Conservation (phyloP, 2,329 filamentous ascomycete species). For the Chaetothyriales sp. region DNA sequence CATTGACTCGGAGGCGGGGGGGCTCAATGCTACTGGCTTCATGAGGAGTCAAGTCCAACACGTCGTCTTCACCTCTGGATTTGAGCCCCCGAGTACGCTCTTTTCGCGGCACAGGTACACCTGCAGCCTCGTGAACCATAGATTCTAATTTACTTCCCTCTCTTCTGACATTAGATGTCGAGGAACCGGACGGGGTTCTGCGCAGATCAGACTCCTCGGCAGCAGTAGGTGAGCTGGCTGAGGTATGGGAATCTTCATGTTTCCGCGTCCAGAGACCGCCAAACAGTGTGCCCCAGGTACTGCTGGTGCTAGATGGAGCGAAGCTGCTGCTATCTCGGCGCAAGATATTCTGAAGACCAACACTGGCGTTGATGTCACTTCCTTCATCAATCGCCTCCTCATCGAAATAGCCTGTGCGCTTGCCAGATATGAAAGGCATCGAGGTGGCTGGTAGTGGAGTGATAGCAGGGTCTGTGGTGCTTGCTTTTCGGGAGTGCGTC, state of each 20-base stretch:
- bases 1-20: slow-evolving; percentile 17
- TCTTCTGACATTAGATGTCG: slow-evolving; percentile 13
- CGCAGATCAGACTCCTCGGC: neutral
- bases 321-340: slow-evolving; percentile 40
- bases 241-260: slow-evolving; percentile 30
- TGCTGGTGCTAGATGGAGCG: slow-evolving; percentile 34
- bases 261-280: slow-evolving; percentile 40
- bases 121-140: slow-evolving; percentile 28
- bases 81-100: neutral
- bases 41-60: neutral
- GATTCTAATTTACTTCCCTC: slow-evolving; percentile 22
- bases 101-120: slow-evolving; percentile 7
- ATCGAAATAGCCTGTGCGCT: slow-evolving; percentile 15
- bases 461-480: slow-evolving; percentile 38
- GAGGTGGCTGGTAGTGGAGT: slow-evolving; percentile 37
- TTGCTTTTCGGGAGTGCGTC: slow-evolving; percentile 30
- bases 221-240: slow-evolving; percentile 17
- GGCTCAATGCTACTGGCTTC: slow-evolving; percentile 4
- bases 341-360: slow-evolving; percentile 41
- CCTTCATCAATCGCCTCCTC: slow-evolving; percentile 18
- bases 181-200: neutral
- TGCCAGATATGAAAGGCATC: slow-evolving; percentile 38
- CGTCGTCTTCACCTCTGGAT: neutral
- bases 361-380: slow-evolving; percentile 37
- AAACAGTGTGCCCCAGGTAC: slow-evolving; percentile 44